A percentile compares a stretch with the other conserved stretches of the same genome.
phyloP scores from a whole-genome alignment of 441 rosid species.

The Eruca vesicaria region DNA sequence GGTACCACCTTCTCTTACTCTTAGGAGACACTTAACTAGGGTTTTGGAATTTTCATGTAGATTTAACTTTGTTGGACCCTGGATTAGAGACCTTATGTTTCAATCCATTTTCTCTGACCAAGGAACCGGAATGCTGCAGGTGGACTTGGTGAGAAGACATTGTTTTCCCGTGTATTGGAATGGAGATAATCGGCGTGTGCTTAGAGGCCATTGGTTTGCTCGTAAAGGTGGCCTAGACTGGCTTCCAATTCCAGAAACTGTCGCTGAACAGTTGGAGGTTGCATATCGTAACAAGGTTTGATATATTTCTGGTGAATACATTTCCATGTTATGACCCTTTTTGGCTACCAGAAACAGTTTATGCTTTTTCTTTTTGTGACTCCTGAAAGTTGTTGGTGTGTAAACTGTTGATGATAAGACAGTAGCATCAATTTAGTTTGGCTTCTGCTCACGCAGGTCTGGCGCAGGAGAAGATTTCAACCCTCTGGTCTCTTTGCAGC shows the following conservation, averaged over 20 bases:
- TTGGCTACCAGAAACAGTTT: neutral
- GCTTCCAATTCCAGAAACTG: conserved; percentile 95
- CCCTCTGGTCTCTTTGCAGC: conserved; percentile 98
- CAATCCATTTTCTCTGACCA: conserved; percentile 13
- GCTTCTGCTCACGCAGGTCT: conserved; percentile 53
- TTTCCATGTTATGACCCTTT: neutral
- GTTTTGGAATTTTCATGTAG: neutral
- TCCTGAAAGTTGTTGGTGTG: neutral
- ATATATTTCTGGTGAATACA: neutral
- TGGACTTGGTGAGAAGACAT: conserved; percentile 83
- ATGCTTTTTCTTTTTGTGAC: neutral
- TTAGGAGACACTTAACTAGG: neutral
- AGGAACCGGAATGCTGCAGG: conserved; percentile 53
- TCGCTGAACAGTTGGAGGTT: conserved; percentile 90
- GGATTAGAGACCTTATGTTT: neutral
- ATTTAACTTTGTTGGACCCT: neutral
- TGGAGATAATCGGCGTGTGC: conserved; percentile 95
- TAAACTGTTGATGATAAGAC: neutral
- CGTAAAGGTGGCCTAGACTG: conserved; percentile 91
- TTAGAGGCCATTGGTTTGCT: conserved; percentile 99
- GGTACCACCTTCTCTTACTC: conserved; percentile 36
- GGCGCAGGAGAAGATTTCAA: conserved; percentile 96
- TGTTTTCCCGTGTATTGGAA: conserved; percentile 97
- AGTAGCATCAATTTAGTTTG: conserved; percentile 20
- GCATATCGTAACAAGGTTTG: conserved; percentile 82